Evolutionary conservation across 352 stramenopile genomes (phyloP).

Genomic region (Phytophthora pinifolia): DNA sequence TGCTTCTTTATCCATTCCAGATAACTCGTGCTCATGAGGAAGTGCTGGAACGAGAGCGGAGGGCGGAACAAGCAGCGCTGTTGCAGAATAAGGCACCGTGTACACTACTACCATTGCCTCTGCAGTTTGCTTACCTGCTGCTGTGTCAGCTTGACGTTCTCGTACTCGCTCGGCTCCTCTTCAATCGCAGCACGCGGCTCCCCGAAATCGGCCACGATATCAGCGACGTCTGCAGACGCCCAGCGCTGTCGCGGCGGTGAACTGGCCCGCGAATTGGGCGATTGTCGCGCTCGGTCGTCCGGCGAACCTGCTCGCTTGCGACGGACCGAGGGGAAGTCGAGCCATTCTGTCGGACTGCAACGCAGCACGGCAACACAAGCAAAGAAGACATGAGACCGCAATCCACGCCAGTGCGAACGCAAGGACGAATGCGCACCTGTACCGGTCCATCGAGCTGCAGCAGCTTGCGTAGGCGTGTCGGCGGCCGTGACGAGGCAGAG

Average conservation of each 20-base stretch:
- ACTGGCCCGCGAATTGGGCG: conserved; percentile 9
- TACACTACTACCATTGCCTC: no score
- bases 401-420: background rate
- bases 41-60: conserved; percentile 40
- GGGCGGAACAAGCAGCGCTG: conserved; percentile 21
- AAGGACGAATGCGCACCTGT: background rate
- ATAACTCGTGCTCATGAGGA: conserved; percentile 63
- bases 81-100: conserved; percentile 16
- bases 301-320: conserved; percentile 2
- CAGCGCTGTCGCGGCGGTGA: conserved; percentile 7
- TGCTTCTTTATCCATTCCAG: conserved; percentile 36
- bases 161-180: background rate
- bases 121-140: no score
- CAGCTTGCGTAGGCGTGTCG: conserved; percentile 33
- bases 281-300: background rate
- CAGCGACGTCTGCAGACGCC: conserved; percentile 12
- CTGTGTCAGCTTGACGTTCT: background rate
- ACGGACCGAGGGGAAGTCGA: conserved; percentile 2
- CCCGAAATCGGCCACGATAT: conserved; percentile 22
- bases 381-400: background rate
- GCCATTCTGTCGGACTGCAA: conserved; percentile 11
- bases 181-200: background rate
- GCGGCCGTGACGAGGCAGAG: conserved; percentile 28
- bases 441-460: conserved; percentile 9
- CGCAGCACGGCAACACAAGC: conserved; percentile 4